Base-by-base conservation (phyloP, 371 early-diverging fungal genomes). In the Dinochytrium kinnereticum region DNA sequence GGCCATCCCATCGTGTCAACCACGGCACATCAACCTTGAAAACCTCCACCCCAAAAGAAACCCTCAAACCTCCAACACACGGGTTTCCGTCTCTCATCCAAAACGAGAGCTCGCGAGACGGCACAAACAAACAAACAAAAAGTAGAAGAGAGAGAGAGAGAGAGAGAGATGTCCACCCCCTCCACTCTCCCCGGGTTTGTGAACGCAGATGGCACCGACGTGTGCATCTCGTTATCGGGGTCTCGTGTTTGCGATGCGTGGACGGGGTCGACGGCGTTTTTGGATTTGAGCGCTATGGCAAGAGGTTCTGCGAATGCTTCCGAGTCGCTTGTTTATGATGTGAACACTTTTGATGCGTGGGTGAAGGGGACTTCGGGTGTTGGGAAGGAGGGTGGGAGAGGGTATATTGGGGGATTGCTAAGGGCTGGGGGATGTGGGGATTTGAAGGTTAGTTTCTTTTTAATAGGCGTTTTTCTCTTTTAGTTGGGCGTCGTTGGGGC, bases 201-300 rank as follows among this genome's bases (percentile, higher is more conserved):
- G 24, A 66, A 66, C 44, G 44, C 24, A 2, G 66, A 66, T 44
- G 66, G 66, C 49, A 15, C 44, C 24, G 66, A 66, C 49, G 38
- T 40, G 24, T 66, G 66, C 44, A 19, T 66, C 38, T 24, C 38
- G 2, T 10, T 66, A 5, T 28, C 66, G 2, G 28, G 13, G 44
- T 40, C 66, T 5, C 66, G 66, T 19, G 39, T 44, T 2, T 66
- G 66, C 28, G 39, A 37, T 33, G 49, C 44, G n/a, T 66, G 66
- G 66, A 5, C 66, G 24, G 2, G 44, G 17, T 2, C 17, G 2
- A 3, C 38, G 13, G 5, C 66, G 10, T 66, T 17, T 28, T 10
- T 66, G 30, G 44, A 44, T 28, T 40, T 66, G 40, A 66, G 66
- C 66, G 66, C 66, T 3, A n/a, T 66, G 49, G 66, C 66, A 21